Evolutionary conservation across 129 eudicot genomes (phyloP).

Genomic region (Pulicaria dysenterica): DNA sequence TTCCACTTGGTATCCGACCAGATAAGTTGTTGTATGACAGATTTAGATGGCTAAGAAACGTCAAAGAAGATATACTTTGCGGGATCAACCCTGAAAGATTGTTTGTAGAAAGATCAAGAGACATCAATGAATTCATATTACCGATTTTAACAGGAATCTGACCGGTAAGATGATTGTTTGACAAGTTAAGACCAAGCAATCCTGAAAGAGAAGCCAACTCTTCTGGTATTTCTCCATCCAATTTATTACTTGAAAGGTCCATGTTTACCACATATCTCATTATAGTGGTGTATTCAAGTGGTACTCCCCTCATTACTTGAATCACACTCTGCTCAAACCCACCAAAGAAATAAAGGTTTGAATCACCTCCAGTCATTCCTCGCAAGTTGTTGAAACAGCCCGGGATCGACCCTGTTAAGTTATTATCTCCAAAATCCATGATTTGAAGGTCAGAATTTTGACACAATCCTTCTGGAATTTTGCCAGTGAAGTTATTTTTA

Average conservation of each 20-base stretch:
- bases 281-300: constrained; percentile 31
- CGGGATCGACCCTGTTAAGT: constrained; percentile 24
- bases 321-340: constrained; percentile 34
- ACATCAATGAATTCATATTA: constrained; percentile 22
- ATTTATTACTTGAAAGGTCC: constrained; percentile 38
- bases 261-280: constrained; percentile 27
- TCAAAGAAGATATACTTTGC: constrained; percentile 29
- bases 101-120: constrained; percentile 46
- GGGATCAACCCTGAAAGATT: constrained; percentile 45
- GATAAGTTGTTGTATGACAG: constrained; percentile 41
- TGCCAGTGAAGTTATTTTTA: constrained; percentile 28
- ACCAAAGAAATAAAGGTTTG: constrained; percentile 12
- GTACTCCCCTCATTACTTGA: constrained; percentile 36
- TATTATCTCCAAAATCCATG: constrained; percentile 32
- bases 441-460: constrained; percentile 25
- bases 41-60: constrained; percentile 29
- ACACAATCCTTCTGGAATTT: constrained; percentile 27
- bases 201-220: constrained; percentile 27
- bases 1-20: constrained; percentile 47
- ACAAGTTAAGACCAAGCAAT: constrained; percentile 31
- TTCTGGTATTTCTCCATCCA: constrained; percentile 33
- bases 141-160: constrained; percentile 42
- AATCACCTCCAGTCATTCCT: constrained; percentile 31
- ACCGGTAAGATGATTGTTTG: constrained; percentile 39
- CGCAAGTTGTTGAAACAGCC: constrained; percentile 19